Conservation (phyloP, 2,329 filamentous ascomycete species). For the Ascosphaera aggregata region DNA sequence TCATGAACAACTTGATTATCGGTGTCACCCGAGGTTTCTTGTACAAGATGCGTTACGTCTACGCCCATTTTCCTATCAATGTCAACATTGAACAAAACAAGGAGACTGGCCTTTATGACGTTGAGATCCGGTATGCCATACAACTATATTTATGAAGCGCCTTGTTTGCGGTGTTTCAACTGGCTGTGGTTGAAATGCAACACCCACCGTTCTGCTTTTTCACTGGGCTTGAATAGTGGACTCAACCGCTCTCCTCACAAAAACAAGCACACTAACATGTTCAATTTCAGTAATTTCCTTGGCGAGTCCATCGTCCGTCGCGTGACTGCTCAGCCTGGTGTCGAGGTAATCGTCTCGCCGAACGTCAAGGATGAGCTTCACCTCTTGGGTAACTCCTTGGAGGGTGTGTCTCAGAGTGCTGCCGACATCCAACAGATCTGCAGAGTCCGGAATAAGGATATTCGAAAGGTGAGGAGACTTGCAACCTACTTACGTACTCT, state of each 20-base stretch:
- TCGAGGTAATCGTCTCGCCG: conserved; percentile 74
- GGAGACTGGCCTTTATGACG: conserved; percentile 68
- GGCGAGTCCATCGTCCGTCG: conserved; percentile 98
- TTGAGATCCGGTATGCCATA: conserved; percentile 76
- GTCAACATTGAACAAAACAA: conserved; percentile 95
- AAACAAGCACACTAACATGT: background rate
- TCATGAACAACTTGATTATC: conserved; percentile 98
- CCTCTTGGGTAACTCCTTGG: conserved; percentile 80
- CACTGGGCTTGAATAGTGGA: no score
- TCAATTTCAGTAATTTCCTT: conserved; percentile 51
- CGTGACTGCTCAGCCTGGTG: conserved; percentile 71
- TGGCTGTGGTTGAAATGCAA: no score
- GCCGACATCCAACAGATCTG: conserved; percentile 99
- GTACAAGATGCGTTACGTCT: conserved; percentile 99
- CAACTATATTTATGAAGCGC: no score
- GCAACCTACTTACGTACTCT: background rate
- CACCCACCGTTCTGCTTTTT: no score
- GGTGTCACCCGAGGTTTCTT: conserved; percentile 98
- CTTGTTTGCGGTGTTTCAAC: no score
- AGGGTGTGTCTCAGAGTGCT: conserved; percentile 91
- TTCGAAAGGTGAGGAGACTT: conserved; percentile 56
- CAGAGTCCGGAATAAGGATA: conserved; percentile 99
- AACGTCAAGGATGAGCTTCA: conserved; percentile 95
- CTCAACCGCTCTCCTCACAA: no score
- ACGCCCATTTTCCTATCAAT: conserved; percentile 99